phyloP scores from a whole-genome alignment of 345 rosid species.

The Syzygium aqueum region DNA sequence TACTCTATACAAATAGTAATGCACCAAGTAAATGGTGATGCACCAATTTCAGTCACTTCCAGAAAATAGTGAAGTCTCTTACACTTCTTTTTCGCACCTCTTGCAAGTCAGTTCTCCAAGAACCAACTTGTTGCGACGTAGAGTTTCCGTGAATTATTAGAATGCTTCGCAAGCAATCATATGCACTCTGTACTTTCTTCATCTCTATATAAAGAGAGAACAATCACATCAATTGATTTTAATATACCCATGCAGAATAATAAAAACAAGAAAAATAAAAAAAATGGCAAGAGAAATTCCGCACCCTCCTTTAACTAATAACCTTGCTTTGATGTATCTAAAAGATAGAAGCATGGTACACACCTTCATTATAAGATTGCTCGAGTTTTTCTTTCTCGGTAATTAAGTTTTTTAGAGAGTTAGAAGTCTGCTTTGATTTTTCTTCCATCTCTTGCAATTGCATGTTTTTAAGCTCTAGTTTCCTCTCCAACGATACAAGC shows the following conservation, averaged over 20 bases:
- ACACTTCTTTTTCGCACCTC: background rate
- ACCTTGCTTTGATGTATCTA: background rate
- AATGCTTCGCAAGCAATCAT: background rate
- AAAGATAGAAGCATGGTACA: background rate
- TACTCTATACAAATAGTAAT: no score
- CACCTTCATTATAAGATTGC: background rate
- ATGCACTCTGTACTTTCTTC: background rate
- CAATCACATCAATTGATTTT: background rate
- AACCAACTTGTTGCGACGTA: background rate
- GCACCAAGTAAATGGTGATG: background rate
- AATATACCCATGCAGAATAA: background rate
- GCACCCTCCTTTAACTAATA: background rate
- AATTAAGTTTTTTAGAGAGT: slow-evolving; percentile 25
- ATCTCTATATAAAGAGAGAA: background rate
- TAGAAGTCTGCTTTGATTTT: slow-evolving; percentile 41
- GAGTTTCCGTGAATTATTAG: background rate
- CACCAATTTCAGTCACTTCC: background rate
- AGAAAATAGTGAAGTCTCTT: no score
- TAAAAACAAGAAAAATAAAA: background rate
- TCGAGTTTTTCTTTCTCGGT: slow-evolving; percentile 63
- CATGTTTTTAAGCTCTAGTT: slow-evolving; percentile 33
- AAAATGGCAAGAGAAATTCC: background rate
- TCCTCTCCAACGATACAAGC: slow-evolving; percentile 38
- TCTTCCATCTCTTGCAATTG: slow-evolving; percentile 34
- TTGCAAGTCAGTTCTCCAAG: background rate